phyloP scores from a whole-genome alignment of 2,329 filamentous ascomycete species.

The Biscogniauxia marginata region DNA sequence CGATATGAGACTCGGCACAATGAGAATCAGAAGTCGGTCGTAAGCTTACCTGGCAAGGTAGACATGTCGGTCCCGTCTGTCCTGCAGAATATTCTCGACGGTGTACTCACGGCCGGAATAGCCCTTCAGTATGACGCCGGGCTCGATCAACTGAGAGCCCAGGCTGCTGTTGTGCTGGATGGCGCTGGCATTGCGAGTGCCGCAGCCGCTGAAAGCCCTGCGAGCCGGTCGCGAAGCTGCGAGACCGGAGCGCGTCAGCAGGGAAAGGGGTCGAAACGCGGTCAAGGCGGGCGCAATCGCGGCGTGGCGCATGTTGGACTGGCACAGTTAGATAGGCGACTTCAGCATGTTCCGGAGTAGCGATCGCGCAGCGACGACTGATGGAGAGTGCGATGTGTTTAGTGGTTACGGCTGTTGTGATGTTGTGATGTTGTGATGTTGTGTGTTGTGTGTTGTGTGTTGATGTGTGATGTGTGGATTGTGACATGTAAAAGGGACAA shows the following conservation, averaged over 20 bases:
- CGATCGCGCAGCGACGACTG: too few relatives aligned
- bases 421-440: neutral
- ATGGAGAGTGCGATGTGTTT: neutral
- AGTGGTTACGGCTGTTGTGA: neutral
- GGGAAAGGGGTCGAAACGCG: constrained; percentile 28
- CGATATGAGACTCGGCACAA: constrained; percentile 4
- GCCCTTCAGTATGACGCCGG: constrained; percentile 30
- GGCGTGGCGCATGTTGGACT: constrained; percentile 26
- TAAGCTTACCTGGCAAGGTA: constrained; percentile 33
- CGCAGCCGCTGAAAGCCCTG: constrained; percentile 11
- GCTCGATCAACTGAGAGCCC: constrained; percentile 22
- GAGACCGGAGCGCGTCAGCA: constrained; percentile 22
- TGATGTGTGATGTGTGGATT: neutral
- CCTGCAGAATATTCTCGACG: constrained; percentile 35
- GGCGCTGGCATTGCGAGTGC: constrained; percentile 27
- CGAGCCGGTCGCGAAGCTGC: constrained; percentile 24
- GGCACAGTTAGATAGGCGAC: neutral
- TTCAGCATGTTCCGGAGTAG: neutral
- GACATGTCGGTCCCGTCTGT: constrained; percentile 35
- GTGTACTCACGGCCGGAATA: constrained; percentile 34
- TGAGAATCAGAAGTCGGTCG: neutral
- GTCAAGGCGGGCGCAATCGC: constrained; percentile 26
- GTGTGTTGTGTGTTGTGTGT: neutral
- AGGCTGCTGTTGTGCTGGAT: constrained; percentile 20
- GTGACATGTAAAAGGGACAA: neutral